Evolutionary conservation across 2,329 filamentous ascomycete species (phyloP).

Genomic region (Trichophyton mentagrophytes): DNA sequence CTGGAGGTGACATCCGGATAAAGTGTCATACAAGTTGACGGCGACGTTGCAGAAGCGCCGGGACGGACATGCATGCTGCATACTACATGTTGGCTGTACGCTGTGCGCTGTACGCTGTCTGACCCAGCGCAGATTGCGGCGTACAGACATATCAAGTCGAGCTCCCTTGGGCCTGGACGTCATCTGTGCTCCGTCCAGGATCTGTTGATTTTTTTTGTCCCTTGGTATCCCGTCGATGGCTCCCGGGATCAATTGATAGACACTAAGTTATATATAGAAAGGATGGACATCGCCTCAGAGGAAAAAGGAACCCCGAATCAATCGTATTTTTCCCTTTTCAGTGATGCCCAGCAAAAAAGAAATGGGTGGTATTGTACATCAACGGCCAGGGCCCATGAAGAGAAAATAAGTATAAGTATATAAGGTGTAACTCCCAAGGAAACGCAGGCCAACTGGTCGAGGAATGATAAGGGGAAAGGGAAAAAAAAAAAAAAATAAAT

Average conservation of each 20-base stretch:
- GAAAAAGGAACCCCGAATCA: background rate
- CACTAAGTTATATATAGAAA: background rate
- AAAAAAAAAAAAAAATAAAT: too few species aligned
- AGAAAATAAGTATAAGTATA: background rate
- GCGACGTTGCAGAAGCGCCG: background rate
- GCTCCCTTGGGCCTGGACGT: background rate
- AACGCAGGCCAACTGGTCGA: background rate
- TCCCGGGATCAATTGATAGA: background rate
- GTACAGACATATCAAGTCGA: background rate
- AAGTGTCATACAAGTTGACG: background rate
- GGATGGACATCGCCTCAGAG: background rate
- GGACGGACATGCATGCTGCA: background rate
- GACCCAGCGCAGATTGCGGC: background rate
- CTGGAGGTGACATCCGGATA: background rate
- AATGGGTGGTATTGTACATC: background rate
- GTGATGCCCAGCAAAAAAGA: background rate
- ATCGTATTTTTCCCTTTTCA: background rate
- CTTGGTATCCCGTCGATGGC: background rate
- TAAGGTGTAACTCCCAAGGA: background rate
- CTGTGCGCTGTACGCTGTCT: background rate
- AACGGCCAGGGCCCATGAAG: background rate
- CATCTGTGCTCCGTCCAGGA: background rate
- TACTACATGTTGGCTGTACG: too few species aligned
- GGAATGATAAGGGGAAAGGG: too few species aligned
- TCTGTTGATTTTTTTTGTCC: too few species aligned